phyloP scores from a whole-genome alignment of 2,329 filamentous ascomycete species.

The Fusarium sp. region DNA sequence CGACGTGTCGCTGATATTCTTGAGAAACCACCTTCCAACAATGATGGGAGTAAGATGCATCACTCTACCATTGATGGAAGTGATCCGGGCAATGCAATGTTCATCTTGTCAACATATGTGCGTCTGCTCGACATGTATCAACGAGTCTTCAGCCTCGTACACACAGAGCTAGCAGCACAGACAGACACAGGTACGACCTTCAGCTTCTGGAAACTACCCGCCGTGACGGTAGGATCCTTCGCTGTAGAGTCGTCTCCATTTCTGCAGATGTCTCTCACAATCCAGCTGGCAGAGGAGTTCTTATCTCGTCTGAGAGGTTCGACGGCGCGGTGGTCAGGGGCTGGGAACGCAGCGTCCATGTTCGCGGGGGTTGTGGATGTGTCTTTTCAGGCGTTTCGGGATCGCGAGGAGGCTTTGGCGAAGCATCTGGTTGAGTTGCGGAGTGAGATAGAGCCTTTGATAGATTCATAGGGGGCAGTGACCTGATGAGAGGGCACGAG shows the following conservation, averaged over 20 bases:
- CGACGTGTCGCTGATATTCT: constrained; percentile 49
- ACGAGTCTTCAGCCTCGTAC: constrained; percentile 50
- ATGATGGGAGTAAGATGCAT: constrained; percentile 4
- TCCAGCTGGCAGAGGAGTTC: constrained; percentile 55
- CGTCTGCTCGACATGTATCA: constrained; percentile 54
- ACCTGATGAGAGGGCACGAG: not conserved
- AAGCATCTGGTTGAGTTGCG: constrained; percentile 47
- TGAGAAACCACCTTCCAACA: constrained; percentile 37
- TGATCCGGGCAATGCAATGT: constrained; percentile 51
- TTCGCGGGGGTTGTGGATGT: constrained; percentile 47
- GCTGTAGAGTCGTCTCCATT: constrained; percentile 51
- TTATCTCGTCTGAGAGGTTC: constrained; percentile 47
- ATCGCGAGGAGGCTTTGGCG: constrained; percentile 47
- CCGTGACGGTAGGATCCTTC: constrained; percentile 53
- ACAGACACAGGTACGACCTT: constrained; percentile 43
- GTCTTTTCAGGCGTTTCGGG: constrained; percentile 45
- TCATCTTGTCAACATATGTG: constrained; percentile 52
- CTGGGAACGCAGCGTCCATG: constrained; percentile 40
- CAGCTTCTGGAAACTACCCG: constrained; percentile 51
- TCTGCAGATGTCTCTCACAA: constrained; percentile 54
- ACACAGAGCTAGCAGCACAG: constrained; percentile 43
- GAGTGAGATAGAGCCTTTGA: constrained; percentile 46
- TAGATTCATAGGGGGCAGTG: constrained; percentile 39
- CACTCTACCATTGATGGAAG: constrained; percentile 39
- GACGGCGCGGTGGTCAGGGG: constrained; percentile 43